Conservation (phyloP, 106 monocot genomes). For the Vanilla planifolia region DNA sequence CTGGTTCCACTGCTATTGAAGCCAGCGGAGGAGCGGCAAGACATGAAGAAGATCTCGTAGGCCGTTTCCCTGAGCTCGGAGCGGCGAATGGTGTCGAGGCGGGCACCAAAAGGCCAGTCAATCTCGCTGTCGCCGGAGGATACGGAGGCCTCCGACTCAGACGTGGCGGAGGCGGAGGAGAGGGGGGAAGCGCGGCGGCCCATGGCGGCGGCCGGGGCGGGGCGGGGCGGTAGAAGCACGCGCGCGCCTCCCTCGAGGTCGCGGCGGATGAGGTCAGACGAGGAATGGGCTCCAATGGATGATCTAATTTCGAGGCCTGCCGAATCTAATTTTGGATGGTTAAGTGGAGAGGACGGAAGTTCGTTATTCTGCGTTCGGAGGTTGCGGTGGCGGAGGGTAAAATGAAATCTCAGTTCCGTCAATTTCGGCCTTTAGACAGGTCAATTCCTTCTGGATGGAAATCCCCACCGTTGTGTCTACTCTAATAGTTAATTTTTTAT, state of each 20-base stretch:
- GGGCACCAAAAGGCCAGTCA: conserved; percentile 70
- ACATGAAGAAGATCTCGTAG: conserved; percentile 87
- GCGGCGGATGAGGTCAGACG: not conserved
- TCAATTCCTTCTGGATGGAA: too few relatives aligned
- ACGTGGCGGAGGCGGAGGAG: conserved; percentile 11
- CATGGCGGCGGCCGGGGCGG: conserved; percentile 7
- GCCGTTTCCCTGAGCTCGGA: conserved; percentile 71
- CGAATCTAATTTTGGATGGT: too few relatives aligned
- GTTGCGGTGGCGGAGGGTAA: too few relatives aligned
- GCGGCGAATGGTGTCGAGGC: conserved; percentile 46
- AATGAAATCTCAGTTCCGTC: too few relatives aligned
- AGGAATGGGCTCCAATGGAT: not conserved
- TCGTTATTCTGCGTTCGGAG: too few relatives aligned
- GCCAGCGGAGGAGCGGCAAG: conserved; percentile 56
- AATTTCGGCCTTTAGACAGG: too few relatives aligned
- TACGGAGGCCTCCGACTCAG: not conserved
- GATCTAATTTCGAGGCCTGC: not conserved
- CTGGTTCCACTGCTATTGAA: conserved; percentile 16
- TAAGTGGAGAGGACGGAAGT: too few relatives aligned
- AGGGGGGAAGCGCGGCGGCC: conserved; percentile 4
- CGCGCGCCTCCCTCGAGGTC: too few relatives aligned
- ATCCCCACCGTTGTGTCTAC: too few relatives aligned
- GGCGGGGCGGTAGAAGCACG: not conserved
- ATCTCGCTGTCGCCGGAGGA: conserved; percentile 24
- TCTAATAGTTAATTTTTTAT: too few relatives aligned